These are phyloP conservation scores for Blastomyces emzantsi DNA, from an alignment of 2,329 filamentous ascomycete genomes.

Conservation along the genomic window DNA sequence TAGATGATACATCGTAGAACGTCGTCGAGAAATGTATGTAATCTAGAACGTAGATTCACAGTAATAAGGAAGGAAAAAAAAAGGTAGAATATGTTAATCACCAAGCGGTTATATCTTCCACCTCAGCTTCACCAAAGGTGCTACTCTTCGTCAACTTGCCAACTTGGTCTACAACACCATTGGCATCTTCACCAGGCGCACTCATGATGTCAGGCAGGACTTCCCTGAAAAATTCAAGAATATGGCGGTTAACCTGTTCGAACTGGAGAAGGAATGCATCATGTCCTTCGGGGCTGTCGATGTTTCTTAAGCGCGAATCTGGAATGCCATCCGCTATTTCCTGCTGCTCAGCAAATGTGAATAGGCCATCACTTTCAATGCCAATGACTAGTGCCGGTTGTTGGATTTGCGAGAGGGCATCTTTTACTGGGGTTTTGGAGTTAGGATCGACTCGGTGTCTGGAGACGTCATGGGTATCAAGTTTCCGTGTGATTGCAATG, in stretches of 20 bases:
- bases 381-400: conserved; percentile 88
- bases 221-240: conserved; percentile 73
- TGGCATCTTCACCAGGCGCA: conserved; percentile 43
- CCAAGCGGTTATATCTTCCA: conserved; percentile 94
- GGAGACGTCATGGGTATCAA: conserved; percentile 94
- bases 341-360: conserved; percentile 94
- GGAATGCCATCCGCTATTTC: conserved; percentile 78
- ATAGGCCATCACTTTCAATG: conserved; percentile 91
- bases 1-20: not conserved
- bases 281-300: conserved; percentile 90
- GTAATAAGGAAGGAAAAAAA: not conserved
- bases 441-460: conserved; percentile 52
- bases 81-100: conserved; percentile 38
- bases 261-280: conserved; percentile 96
- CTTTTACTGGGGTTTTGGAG: conserved; percentile 47
- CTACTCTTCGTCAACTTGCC: conserved; percentile 71
- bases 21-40: not conserved
- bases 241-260: conserved; percentile 86
- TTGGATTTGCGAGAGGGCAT: conserved; percentile 70
- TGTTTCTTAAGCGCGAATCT: conserved; percentile 68
- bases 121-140: conserved; percentile 90
- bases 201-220: conserved; percentile 83
- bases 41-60: not conserved
- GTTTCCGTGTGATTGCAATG: conserved; percentile 94
- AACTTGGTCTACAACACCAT: conserved; percentile 44